Evolutionary conservation across 2,329 filamentous ascomycete genomes (phyloP), one percentile per base, ranked within the genome.

Genomic region (Diaporthe sp.): DNA sequence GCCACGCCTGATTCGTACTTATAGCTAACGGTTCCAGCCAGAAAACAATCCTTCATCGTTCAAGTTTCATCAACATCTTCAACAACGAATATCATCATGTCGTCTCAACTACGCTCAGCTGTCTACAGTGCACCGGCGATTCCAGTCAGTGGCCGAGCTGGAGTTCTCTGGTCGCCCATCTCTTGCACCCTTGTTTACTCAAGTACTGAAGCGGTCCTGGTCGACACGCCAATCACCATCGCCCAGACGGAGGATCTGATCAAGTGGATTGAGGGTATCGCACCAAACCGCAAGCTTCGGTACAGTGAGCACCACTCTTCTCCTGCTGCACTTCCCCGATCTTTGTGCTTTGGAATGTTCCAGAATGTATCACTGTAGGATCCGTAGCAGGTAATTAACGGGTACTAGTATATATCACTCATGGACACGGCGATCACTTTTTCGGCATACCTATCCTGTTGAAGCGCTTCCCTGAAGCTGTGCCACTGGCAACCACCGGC

Each of bases 101-200:
- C 31, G 10, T 39, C 57, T n/a, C 31, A 59, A 37, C 19, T 59
- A 34, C 57, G 57, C 31, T 19, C 57, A 59, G 57, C 57, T 39
- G 57, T 59, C 57, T 59, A 59, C 19, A 34, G 39, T n/a, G 57
- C 19, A 22, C 31, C 57, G 4, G 9, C 57, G 3, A 59, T 39
- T n/a, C 19, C 31, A n/a, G 13, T 59, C 19, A 22, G 57, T 59
- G 19, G 19, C 9, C 31, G 31, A 39, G 19, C 31, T n/a, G 57
- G 57, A n/a, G 31, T 15, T 39, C 1, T 0, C 15, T 58, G 55
- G 55, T 58, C 55, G 13, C 55, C 55, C 17, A 58, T 58, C 8
- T 58, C 55, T 31, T 58, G 55, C 31, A 58, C 55, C 31, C 55
- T 58, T 8, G 8, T 58, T 31, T 58, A 58, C 55, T 58, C 55